Base-by-base conservation (phyloP, 2,329 filamentous ascomycete species). In the Colletotrichum shisoi region DNA sequence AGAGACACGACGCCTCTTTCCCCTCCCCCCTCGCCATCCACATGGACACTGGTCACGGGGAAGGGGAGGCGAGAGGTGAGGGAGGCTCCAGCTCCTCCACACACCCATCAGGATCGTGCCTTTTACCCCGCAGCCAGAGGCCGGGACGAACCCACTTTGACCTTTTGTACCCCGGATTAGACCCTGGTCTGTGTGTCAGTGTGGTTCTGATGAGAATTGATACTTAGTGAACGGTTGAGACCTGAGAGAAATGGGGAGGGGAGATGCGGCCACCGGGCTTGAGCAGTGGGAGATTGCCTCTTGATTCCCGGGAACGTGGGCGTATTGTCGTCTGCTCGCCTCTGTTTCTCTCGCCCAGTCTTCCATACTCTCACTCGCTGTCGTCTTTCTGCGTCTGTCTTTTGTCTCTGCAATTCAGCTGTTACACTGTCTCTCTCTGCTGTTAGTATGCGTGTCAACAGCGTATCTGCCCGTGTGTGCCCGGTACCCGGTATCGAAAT, bases 51-150 rank as follows among this genome's bases (percentile, higher is more conserved):
- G 27, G 27, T 31, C 27, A 31, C 27, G 27, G 27, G 27, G 27
- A 31, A n/a, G 19, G 45, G 34, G 44, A 37, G 27, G n/a, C 12
- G 52, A 42, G 31, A 49, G n/a, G 52, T 21, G 49, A 49, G 27
- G 13, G 58, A 44, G 58, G 48, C 60, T 57, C 31, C 51, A 62
- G n/a, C 19, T 21, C 37, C 34, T 31, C 58, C 37, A 60, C 46
- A 52, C 57, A 40, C 57, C 31, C 63, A 19, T 3, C 13, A 27
- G 7, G 13, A 48, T 53, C 52, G 31, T 42, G 63, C 46, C 45
- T 53, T 49, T 54, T 67, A 67, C 64, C 64, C 60, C 64, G 64
- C 64, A 67, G 64, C 31, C 31, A 48, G 31, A n/a, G 52, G 15
- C 46, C 21, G 53, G 61, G 54, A 51, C 54, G 44, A 67, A 64